Percentiles rank a stretch among this genome's conserved stretches.
Conservation (phyloP, 2,329 filamentous ascomycete genomes). For the Pseudogymnoascus sp. region DNA sequence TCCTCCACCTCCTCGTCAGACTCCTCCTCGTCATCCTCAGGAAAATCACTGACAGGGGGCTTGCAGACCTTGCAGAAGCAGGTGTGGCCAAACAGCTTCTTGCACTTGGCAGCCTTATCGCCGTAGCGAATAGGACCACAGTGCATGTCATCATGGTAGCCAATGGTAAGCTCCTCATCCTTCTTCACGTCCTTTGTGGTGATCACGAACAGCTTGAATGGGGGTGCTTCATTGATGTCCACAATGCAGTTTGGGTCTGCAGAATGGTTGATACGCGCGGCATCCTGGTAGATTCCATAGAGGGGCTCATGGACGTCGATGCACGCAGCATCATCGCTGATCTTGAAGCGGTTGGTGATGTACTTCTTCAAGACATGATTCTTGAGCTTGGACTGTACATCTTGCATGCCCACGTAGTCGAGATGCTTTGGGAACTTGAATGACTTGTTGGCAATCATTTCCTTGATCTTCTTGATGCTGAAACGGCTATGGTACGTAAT, state of each 20-base stretch:
- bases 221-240: neutral
- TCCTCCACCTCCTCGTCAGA: neutral
- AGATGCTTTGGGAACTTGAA: neutral
- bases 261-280: neutral
- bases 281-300: neutral
- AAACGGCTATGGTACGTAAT: neutral
- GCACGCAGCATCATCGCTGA: neutral
- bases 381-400: neutral
- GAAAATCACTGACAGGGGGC: neutral
- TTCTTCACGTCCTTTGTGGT: conserved; percentile 4
- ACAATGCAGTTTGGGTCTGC: neutral
- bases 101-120: neutral
- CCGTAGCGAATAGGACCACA: conserved; percentile 1
- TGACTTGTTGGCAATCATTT: neutral
- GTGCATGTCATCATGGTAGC: conserved; percentile 1
- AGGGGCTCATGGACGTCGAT: neutral
- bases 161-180: neutral
- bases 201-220: neutral
- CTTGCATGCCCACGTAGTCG: neutral
- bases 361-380: neutral
- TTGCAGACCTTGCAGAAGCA: conserved; percentile 3
- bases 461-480: neutral
- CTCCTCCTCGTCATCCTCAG: neutral
- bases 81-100: neutral
- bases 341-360: neutral